Evolutionary conservation across 148 eudicot species (phyloP).

Genomic region (Vaccinium vitisidaea): DNA sequence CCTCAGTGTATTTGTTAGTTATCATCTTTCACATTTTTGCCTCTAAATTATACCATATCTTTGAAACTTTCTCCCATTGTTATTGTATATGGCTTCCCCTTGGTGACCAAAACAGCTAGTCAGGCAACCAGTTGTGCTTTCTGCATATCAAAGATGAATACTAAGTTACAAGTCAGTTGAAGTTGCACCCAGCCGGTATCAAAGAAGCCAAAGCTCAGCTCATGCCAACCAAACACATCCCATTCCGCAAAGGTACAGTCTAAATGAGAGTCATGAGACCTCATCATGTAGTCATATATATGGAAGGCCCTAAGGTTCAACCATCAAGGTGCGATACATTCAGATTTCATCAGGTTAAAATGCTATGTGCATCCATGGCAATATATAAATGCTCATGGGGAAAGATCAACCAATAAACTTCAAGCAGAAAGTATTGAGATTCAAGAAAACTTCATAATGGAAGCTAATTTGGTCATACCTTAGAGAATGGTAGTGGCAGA

Average conservation of each 20-base stretch:
- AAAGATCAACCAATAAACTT: not conserved
- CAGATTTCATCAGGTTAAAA: not conserved
- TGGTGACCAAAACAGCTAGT: not conserved
- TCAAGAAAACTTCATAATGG: not conserved
- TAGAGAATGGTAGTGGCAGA: conserved; percentile 59
- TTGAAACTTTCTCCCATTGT: not conserved
- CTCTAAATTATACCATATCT: not conserved
- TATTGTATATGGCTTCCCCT: not conserved
- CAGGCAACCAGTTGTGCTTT: not conserved
- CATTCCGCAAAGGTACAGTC: not conserved
- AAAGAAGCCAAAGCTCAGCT: not conserved
- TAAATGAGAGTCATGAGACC: not conserved
- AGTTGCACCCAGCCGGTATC: not conserved
- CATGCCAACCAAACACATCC: not conserved
- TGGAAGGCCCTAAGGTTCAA: not conserved
- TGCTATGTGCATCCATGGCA: not conserved
- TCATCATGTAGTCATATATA: not conserved
- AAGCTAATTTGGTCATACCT: conserved; percentile 39
- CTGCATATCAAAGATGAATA: not conserved
- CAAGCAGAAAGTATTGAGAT: not conserved
- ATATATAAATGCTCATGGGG: not conserved
- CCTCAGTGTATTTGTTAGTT: not conserved
- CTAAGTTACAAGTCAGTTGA: not conserved
- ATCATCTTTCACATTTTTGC: not conserved
- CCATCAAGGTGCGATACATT: not conserved